Evolutionary conservation across 2,329 filamentous ascomycete genomes (phyloP), one percentile per base, ranked within the genome.

Genomic region (Xylaria sp.): DNA sequence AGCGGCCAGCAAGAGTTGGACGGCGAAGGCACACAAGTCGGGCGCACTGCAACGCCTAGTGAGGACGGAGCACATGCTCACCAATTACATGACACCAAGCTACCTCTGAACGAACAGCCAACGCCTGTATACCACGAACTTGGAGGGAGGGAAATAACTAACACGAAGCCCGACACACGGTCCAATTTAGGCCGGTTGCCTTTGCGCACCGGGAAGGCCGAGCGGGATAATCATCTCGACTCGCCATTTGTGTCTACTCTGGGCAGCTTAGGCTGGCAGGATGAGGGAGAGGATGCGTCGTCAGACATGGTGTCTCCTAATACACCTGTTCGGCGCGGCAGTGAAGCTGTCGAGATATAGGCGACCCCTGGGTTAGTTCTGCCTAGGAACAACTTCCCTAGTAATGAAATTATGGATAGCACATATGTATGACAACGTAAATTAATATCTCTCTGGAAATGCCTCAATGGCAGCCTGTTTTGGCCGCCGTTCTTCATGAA

Each of bases 161-260:
- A 42, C 37, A 21, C 61, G 48, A 64, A 44, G 13, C 16, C 40
- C 4, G 68, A 68, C 16, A 48, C 50, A 1, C 63, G 65, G 18
- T 72, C 75, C 5, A 63, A 70, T 16, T 55, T 69, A 16, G 70
- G 67, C 5, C 65, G 58, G 23, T 42, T 63, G 29, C 63, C 71
- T 1, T 70, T 68, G 12, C 53, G 21, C 12, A 66, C 61, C 32
- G 69, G 61, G 29, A 65, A 69, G 57, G 66, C 70, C 21, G 54
- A 63, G n/a, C 66, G 59, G 9, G 71, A 68, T 1, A 69, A 71
- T 29, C 54, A 54, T 5, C 40, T 66, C n/a, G 40, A 75, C 69
- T 76, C 75, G 6, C 75, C 76, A 2, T 68, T 73, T 50, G 74
- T 76, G 2, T 77, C 77, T 27, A 78, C 76, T 2, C 48, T 76